Evolutionary conservation across 148 eudicot species (phyloP).

Genomic region (Fagopyrum homotropicum): DNA sequence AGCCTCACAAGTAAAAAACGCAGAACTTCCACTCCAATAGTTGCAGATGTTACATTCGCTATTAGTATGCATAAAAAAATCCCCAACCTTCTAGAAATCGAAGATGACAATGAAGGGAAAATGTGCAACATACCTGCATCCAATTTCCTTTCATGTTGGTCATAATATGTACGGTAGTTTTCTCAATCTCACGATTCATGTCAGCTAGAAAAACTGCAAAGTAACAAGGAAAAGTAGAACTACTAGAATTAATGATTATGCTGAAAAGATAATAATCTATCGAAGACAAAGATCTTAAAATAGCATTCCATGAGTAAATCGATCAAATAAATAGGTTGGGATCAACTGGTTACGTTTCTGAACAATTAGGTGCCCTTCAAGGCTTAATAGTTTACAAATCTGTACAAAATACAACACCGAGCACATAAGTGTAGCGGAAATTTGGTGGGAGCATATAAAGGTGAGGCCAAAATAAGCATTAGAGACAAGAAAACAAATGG

Average conservation of each 20-base stretch:
- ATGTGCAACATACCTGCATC: constrained; percentile 54
- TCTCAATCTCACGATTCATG: constrained; percentile 32
- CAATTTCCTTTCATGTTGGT: constrained; percentile 91
- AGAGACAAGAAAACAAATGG: constrained; percentile 2
- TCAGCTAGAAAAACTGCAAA: constrained; percentile 43
- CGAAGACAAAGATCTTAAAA: background rate
- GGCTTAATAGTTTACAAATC: constrained; percentile 74
- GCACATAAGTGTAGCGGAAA: constrained; percentile 56
- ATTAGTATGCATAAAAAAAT: background rate
- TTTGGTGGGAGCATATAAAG: constrained; percentile 13
- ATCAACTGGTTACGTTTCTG: constrained; percentile 64
- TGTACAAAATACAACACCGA: constrained; percentile 81
- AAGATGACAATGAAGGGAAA: background rate
- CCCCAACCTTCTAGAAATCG: background rate
- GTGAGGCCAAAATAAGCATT: constrained; percentile 1
- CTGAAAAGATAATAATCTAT: background rate
- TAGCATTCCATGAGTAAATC: constrained; percentile 45
- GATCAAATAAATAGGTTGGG: constrained; percentile 85
- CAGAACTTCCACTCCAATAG: constrained; percentile 48
- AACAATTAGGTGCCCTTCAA: constrained; percentile 63
- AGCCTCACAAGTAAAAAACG: constrained; percentile 93
- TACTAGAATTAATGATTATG: background rate
- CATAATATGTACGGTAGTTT: constrained; percentile 63
- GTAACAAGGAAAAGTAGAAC: background rate
- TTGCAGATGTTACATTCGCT: no score